Evolutionary conservation across 768 basidiomycete genomes (phyloP).

Genomic region (Tricholoma furcatifolium): DNA sequence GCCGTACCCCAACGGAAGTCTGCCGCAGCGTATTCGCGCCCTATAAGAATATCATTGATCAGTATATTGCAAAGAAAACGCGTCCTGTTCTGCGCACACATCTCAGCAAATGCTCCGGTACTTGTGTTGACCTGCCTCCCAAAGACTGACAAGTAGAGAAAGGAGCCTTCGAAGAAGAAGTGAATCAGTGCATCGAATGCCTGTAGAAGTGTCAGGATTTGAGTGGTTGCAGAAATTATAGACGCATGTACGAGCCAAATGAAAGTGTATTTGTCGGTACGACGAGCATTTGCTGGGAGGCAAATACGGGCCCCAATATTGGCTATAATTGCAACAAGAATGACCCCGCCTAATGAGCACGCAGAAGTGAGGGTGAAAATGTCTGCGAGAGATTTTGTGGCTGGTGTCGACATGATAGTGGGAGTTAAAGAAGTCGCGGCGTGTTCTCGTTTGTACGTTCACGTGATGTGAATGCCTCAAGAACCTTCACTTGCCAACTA

Average conservation of each 20-base stretch:
- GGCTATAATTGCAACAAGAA: conserved; percentile 48
- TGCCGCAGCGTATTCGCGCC: conserved; percentile 80
- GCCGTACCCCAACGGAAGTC: conserved; percentile 81
- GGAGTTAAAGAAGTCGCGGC: too few relatives aligned
- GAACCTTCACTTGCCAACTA: too few relatives aligned
- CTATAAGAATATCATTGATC: conserved; percentile 30
- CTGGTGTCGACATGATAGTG: not conserved
- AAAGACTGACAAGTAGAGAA: conserved; percentile 74
- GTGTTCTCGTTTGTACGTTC: too few relatives aligned
- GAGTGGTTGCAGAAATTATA: not conserved
- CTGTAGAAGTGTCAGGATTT: conserved; percentile 30
- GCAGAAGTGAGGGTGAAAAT: conserved; percentile 62
- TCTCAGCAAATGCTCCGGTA: conserved; percentile 63
- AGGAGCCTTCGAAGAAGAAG: conserved; percentile 77
- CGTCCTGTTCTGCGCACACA: conserved; percentile 52
- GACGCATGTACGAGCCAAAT: conserved; percentile 66
- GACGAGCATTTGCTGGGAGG: conserved; percentile 60
- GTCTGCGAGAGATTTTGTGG: conserved; percentile 7
- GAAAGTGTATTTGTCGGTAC: conserved; percentile 69
- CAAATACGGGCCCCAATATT: conserved; percentile 50
- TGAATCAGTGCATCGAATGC: conserved; percentile 82
- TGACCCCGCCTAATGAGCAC: conserved; percentile 62
- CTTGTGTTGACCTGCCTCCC: conserved; percentile 72
- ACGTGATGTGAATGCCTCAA: too few relatives aligned
- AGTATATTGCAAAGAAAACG: not conserved